A percentile compares a stretch with the other conserved stretches of the same genome.
Conservation (phyloP, 2,329 filamentous ascomycete genomes). For the Ascochyta rabiei region DNA sequence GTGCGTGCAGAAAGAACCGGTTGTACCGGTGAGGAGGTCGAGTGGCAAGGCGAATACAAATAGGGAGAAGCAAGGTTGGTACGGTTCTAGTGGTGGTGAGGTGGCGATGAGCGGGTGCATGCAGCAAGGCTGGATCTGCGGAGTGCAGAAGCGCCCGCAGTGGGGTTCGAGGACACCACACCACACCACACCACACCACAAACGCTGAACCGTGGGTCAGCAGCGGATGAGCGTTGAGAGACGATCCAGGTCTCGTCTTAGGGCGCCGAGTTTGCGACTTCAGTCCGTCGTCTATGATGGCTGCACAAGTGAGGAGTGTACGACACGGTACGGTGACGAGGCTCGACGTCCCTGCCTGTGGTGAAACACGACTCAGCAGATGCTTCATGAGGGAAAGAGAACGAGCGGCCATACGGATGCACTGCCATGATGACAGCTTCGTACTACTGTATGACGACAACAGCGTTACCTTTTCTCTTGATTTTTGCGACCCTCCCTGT, state of each 20-base stretch:
- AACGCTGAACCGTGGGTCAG: slow-evolving; percentile 8
- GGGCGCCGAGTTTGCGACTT: not conserved
- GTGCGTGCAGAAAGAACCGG: not conserved
- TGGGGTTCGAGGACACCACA: slow-evolving; percentile 1
- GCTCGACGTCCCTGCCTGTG: not conserved
- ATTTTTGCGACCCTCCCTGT: slow-evolving; percentile 9
- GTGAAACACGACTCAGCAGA: not conserved
- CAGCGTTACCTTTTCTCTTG: slow-evolving; percentile 7
- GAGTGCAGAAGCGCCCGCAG: slow-evolving; percentile 15
- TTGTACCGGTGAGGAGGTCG: not conserved
- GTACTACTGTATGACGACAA: slow-evolving; percentile 17
- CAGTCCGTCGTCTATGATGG: not conserved
- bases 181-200: not conserved
- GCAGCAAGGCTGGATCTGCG: slow-evolving; percentile 9
- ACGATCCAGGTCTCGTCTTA: not conserved
- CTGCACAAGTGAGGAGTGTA: not conserved
- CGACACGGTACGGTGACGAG: not conserved
- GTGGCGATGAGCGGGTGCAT: slow-evolving; percentile 14
- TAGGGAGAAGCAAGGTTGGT: not conserved
- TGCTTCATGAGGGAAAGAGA: not conserved
- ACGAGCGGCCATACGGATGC: slow-evolving; percentile 7
- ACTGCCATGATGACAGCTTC: slow-evolving; percentile 12
- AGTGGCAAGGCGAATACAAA: not conserved
- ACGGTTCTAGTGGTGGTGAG: not conserved
- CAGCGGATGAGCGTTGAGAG: slow-evolving; percentile 5